These are phyloP conservation scores for Anastatica hierochuntica DNA, from an alignment of 345 rosid genomes.

Conservation along the genomic window DNA sequence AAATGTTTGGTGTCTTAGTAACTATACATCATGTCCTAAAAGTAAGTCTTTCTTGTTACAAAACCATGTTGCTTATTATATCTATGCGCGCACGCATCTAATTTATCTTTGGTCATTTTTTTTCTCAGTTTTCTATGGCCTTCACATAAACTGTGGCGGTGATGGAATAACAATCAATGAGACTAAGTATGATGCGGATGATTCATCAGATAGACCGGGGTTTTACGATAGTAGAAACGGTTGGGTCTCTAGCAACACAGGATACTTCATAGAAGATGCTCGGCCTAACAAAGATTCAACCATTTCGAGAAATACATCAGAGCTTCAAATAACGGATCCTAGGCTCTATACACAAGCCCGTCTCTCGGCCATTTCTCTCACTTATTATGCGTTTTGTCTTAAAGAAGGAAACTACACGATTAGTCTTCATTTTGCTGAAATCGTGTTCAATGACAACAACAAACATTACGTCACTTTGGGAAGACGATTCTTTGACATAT, in stretches of 20 bases:
- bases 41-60: slow-evolving; percentile 18
- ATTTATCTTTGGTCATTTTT: neutral
- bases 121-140: slow-evolving; percentile 37
- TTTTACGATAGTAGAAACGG: neutral
- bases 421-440: slow-evolving; percentile 76
- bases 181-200: slow-evolving; percentile 41
- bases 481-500: slow-evolving; percentile 53
- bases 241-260: slow-evolving; percentile 61
- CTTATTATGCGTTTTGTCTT: slow-evolving; percentile 51
- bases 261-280: slow-evolving; percentile 49
- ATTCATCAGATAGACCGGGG: slow-evolving; percentile 24
- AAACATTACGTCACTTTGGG: slow-evolving; percentile 40
- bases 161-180: slow-evolving; percentile 19
- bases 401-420: slow-evolving; percentile 42
- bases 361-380: slow-evolving; percentile 45
- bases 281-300: slow-evolving; percentile 18
- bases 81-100: neutral
- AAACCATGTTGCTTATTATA: neutral
- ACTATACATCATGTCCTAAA: neutral
- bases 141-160: slow-evolving; percentile 62
- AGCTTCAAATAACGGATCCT: slow-evolving; percentile 16
- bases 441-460: slow-evolving; percentile 32
- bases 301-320: slow-evolving; percentile 11
- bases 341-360: slow-evolving; percentile 36
- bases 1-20: slow-evolving; percentile 10